Evolutionary conservation across 2,329 filamentous ascomycete genomes (phyloP), one percentile per base, ranked within the genome.

Genomic region (Exophiala oligosperma): DNA sequence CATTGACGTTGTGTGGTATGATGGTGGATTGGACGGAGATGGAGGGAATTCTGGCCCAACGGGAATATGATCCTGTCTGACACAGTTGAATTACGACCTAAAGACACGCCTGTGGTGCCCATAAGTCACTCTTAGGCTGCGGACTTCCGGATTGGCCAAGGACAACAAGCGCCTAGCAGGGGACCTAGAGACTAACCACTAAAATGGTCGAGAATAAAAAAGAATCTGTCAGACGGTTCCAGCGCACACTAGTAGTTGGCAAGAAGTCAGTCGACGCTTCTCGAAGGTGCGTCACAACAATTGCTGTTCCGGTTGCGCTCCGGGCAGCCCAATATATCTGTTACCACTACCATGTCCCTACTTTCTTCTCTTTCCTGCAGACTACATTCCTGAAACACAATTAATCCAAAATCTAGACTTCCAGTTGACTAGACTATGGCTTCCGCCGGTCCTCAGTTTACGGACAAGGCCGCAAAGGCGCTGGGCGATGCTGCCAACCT

Each of bases 381-480:
- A 37, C 46, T 32, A 56, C 47, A 28, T 32, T 26, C 38, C 32
- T 46, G 23, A 28, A 52, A 49, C 24, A 50, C 49, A 37, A 38
- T 17, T 35, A 14, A 51, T 37, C 47, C 17, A 50, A 4, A 41
- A 46, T 35, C 28, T 32, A 21, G 26, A 29, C 12, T 51, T 51
- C 23, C 49, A 44, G 32, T 21, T 59, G 52, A 49, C 38, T 54
- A 52, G 60, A 62, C 61, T 43, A 63, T 63, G 51, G 62, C 59
- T 55, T 44, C 86, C 52, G 84, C 87, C 69, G 58, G 49, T 54
- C 62, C 88, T 54, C 72, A 95, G 73, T 97, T 97, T 73, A 99
- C 94, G 66, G 93, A 97, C 77, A 82, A 90, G 77, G 94, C 91
- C 66, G 90, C 92, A 72, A 91, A 93, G 79, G 90, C 93, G 69